phyloP scores from a whole-genome alignment of 495 filamentous ascomycete genomes.

The Penicillium bialowiezense region DNA sequence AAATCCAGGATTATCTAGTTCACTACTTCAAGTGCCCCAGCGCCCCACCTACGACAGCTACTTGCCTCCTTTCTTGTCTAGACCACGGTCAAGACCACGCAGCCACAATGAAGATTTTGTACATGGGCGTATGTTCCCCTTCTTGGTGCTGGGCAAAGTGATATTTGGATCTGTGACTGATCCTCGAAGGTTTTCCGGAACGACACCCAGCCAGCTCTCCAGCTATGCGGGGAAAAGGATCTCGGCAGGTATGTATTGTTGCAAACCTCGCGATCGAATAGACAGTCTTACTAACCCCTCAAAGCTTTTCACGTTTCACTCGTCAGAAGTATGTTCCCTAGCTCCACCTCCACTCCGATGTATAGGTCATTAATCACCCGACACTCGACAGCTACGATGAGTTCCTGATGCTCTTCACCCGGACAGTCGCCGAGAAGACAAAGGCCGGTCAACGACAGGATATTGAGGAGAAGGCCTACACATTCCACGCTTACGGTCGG shows the following conservation, averaged over 20 bases:
- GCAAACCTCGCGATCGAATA: background rate
- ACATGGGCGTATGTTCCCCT: slow-evolving; percentile 71
- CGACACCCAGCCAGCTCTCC: slow-evolving; percentile 70
- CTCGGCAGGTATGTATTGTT: slow-evolving; percentile 49
- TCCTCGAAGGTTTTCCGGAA: slow-evolving; percentile 71
- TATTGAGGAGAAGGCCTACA: slow-evolving; percentile 74
- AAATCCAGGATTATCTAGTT: background rate
- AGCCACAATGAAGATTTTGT: slow-evolving; percentile 85
- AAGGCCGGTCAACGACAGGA: slow-evolving; percentile 85
- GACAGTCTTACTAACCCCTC: slow-evolving; percentile 4
- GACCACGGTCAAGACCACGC: slow-evolving; percentile 7
- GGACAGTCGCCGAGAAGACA: slow-evolving; percentile 75
- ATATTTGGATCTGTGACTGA: background rate
- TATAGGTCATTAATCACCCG: background rate
- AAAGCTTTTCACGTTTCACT: slow-evolving; percentile 75
- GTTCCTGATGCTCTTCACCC: slow-evolving; percentile 55
- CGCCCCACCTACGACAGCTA: slow-evolving; percentile 1
- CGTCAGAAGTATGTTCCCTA: slow-evolving; percentile 52
- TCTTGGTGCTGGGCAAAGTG: background rate
- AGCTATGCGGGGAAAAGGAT: slow-evolving; percentile 78
- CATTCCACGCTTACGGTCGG: slow-evolving; percentile 86
- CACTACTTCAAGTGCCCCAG: background rate
- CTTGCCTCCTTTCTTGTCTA: slow-evolving; percentile 7
- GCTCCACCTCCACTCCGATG: background rate
- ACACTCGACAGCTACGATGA: slow-evolving; percentile 44